A percentile compares a stretch with the other conserved stretches of the same genome.
Conservation (phyloP, 1,139 yeast genomes). For the Magnusiomyces clavatus region DNA sequence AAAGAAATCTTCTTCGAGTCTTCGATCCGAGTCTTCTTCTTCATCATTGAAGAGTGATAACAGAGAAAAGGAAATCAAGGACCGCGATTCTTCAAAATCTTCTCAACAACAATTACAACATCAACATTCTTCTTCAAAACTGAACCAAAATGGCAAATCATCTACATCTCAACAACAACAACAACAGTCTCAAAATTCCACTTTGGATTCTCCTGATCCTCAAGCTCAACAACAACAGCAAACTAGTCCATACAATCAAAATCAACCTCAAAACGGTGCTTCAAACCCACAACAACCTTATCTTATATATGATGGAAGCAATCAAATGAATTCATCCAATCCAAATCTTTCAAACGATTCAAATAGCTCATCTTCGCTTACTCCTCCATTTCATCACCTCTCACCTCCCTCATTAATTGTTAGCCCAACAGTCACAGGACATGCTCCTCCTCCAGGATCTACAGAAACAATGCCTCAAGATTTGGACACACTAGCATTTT, state of each 20-base stretch:
- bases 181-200: background rate
- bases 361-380: background rate
- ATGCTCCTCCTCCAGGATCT: conserved; percentile 32
- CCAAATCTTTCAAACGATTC: no score
- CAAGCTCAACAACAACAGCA: conserved; percentile 5
- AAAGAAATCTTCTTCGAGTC: conserved; percentile 10
- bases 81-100: conserved; percentile 7
- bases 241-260: background rate
- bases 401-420: conserved; percentile 9
- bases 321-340: no score
- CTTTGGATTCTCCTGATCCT: background rate
- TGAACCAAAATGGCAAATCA: background rate
- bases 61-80: conserved; percentile 12
- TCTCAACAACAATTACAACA: background rate
- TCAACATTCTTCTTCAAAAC: background rate
- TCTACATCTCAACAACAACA: background rate
- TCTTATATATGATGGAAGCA: no score
- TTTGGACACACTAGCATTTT: conserved; percentile 24
- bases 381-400: conserved; percentile 7
- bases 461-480: conserved; percentile 36
- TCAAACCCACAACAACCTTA: background rate
- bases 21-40: conserved; percentile 14
- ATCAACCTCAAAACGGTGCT: background rate
- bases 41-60: conserved; percentile 11
- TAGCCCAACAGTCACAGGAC: conserved; percentile 16